Conservation (phyloP, 169 alveolate species). For the Pseudocohnilembus persalinus region DNA sequence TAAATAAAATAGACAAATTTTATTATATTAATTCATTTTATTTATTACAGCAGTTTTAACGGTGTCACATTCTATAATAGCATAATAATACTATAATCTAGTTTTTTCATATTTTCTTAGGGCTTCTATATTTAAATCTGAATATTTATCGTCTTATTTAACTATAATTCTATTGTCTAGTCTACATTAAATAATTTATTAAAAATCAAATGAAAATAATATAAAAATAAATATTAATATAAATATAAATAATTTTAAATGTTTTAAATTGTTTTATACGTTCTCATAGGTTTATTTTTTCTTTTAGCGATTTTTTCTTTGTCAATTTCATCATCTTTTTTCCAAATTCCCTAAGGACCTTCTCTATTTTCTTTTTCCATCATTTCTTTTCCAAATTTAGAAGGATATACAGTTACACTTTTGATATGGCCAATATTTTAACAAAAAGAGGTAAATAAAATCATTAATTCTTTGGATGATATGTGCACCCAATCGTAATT, state of each 20-base stretch:
- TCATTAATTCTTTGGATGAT: constrained; percentile 92
- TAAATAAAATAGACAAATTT: too few species aligned
- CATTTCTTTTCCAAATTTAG: constrained; percentile 93
- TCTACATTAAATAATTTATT: background rate
- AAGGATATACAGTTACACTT: constrained; percentile 91
- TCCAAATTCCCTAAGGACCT: constrained; percentile 88
- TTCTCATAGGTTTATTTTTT: background rate
- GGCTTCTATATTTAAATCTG: constrained; percentile 58
- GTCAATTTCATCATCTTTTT: constrained; percentile 17
- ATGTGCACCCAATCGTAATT: constrained; percentile 97
- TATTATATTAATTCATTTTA: background rate
- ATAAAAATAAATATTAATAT: too few species aligned
- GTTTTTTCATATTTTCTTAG: constrained; percentile 84
- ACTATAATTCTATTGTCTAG: constrained; percentile 41
- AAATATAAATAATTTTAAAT: too few species aligned
- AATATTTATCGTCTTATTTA: constrained; percentile 55
- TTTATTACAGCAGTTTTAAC: constrained; percentile 89
- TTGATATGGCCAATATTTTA: constrained; percentile 82
- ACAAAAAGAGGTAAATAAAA: constrained; percentile 90
- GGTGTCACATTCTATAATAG: constrained; percentile 91
- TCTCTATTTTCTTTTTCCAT: constrained; percentile 88
- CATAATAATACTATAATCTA: constrained; percentile 93
- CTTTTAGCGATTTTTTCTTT: constrained; percentile 11
- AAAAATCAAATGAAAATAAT: too few species aligned
- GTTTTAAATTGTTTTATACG: background rate